phyloP scores from a whole-genome alignment of 2,329 filamentous ascomycete species.

The Diaporthe ilicicola region DNA sequence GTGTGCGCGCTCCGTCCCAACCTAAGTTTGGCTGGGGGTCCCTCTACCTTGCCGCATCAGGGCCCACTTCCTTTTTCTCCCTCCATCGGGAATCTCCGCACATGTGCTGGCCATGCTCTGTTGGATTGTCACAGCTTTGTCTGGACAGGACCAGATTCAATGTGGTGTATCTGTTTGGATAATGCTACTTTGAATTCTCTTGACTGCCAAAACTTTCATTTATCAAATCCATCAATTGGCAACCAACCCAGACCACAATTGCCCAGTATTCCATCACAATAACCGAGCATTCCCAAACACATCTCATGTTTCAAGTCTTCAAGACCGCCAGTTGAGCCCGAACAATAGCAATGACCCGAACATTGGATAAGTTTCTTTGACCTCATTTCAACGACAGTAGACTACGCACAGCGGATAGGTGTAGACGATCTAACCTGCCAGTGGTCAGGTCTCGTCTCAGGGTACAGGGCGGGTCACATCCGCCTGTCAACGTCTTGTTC shows the following conservation, averaged over 20 bases:
- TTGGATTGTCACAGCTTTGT: slow-evolving; percentile 9
- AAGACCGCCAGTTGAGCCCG: not conserved
- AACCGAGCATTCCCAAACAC: not conserved
- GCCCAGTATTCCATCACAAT: not conserved
- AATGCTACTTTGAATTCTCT: not conserved
- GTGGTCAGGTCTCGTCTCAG: not conserved
- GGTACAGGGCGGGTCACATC: not conserved
- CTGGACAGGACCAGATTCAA: not conserved
- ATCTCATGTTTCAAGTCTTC: not conserved
- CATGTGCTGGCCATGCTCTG: not conserved
- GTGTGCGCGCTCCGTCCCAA: slow-evolving; percentile 6
- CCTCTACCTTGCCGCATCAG: not conserved
- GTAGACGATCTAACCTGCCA: not conserved
- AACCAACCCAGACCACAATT: not conserved
- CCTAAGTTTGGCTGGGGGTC: slow-evolving; percentile 23
- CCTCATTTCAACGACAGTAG: not conserved
- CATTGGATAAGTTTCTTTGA: not conserved
- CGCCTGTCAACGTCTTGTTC: slow-evolving; percentile 1
- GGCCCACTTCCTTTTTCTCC: not conserved
- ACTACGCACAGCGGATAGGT: not conserved
- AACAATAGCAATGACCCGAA: not conserved
- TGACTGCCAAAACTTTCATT: not conserved
- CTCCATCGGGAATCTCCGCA: not conserved
- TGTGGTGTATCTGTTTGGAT: not conserved
- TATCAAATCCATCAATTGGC: not conserved